phyloP scores from a whole-genome alignment of 768 basidiomycete genomes.

The Termitomyces sp. region DNA sequence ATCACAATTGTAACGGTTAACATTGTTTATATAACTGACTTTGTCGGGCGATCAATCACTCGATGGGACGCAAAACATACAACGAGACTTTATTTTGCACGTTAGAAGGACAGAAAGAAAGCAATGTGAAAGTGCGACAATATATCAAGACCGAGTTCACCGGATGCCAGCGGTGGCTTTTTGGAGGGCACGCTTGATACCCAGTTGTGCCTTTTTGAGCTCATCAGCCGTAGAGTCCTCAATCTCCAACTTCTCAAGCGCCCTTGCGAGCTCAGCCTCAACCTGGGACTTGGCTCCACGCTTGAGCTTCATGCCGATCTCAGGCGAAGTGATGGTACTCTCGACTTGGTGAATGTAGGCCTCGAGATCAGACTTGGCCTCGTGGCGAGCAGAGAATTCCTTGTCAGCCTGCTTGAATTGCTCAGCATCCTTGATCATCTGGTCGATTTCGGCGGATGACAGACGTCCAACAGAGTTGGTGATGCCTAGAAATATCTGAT shows the following conservation, averaged over 20 bases:
- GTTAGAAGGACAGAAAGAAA: constrained; percentile 12
- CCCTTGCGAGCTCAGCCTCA: constrained; percentile 96
- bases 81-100: constrained; percentile 13
- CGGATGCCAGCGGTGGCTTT: constrained; percentile 93
- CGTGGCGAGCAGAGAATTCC: constrained; percentile 97
- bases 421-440: constrained; percentile 99
- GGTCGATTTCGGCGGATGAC: constrained; percentile 95
- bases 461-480: constrained; percentile 99
- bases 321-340: constrained; percentile 91
- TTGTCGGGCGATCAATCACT: not conserved
- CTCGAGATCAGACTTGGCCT: constrained; percentile 98
- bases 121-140: constrained; percentile 19
- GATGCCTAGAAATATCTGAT: constrained; percentile 52
- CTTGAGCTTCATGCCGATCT: constrained; percentile 98
- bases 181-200: constrained; percentile 95
- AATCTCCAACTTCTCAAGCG: constrained; percentile 97
- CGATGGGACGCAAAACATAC: not conserved
- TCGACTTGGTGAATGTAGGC: constrained; percentile 97
- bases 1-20: constrained; percentile 15
- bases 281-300: constrained; percentile 92
- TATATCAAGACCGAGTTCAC: constrained; percentile 33
- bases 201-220: constrained; percentile 91
- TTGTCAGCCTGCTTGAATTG: constrained; percentile 95
- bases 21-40: not conserved
- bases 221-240: constrained; percentile 93